A percentile compares a stretch with the other conserved stretches of the same genome.
These are phyloP conservation scores for Fusarium paranaense DNA, from an alignment of 2,329 filamentous ascomycete species.

Conservation along the genomic window DNA sequence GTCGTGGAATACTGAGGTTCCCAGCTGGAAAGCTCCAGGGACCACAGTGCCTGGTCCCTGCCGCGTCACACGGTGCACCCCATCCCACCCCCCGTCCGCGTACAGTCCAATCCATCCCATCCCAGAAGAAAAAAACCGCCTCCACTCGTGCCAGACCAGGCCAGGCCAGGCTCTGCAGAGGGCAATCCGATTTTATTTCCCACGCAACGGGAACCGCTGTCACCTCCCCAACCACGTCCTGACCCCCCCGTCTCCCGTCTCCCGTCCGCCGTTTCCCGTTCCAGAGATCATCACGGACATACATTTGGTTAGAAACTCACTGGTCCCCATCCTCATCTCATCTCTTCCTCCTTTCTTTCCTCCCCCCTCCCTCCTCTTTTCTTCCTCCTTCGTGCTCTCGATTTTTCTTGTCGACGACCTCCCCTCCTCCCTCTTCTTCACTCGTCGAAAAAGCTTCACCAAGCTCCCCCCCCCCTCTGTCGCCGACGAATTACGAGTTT, in stretches of 20 bases:
- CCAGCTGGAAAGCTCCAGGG: not conserved
- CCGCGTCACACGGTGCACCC: conserved; percentile 11
- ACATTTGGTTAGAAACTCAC: conserved; percentile 23
- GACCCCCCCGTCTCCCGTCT: conserved; percentile 38
- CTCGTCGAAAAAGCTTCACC: conserved; percentile 25
- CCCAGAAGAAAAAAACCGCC: conserved; percentile 36
- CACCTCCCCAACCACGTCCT: conserved; percentile 42
- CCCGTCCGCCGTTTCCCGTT: conserved; percentile 43
- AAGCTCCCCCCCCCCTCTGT: conserved; percentile 6
- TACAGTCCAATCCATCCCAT: no score
- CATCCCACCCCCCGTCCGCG: not conserved
- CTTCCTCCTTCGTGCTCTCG: conserved; percentile 19
- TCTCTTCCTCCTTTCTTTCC: conserved; percentile 29
- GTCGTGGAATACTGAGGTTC: not conserved
- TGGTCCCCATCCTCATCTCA: conserved; percentile 29
- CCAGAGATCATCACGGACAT: conserved; percentile 43
- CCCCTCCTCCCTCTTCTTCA: conserved; percentile 12
- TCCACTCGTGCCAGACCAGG: conserved; percentile 29
- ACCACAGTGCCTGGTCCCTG: conserved; percentile 23
- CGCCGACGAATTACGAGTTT: conserved; percentile 34
- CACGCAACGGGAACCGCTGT: conserved; percentile 43
- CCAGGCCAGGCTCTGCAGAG: not conserved
- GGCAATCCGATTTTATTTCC: conserved; percentile 22
- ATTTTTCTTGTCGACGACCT: conserved; percentile 22
- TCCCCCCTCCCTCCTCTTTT: conserved; percentile 26